Evolutionary conservation across 257 asterid species (phyloP), one percentile per base, ranked within the genome.

Genomic region (Solanum ossicruentum): DNA sequence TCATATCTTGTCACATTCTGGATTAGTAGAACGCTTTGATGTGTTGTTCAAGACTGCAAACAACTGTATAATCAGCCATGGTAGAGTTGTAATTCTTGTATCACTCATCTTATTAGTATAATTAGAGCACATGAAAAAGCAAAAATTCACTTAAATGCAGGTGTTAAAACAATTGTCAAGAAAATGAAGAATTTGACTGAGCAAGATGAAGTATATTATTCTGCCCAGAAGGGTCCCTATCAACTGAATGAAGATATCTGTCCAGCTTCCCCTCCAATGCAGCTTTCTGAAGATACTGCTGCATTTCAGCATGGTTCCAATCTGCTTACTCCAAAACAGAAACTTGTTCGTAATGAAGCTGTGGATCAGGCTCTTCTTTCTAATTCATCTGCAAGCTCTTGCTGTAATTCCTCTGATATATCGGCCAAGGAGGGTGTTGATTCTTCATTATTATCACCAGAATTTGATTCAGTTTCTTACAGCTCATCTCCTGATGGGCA

Each of bases 401-500:
- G 92, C 43, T 89, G 93, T 82, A 92, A 92, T 77, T 89, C 86
- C 83, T 95, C 91, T 3, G 91, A 87, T 52, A 69, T 72, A 41
- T 92, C 95, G 58, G 92, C 87, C 60, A 86, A 88, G 54, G 93
- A 83, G 83, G 91, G 89, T 84, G 93, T 92, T 56, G 89, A 91
- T 70, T 92, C 88, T 83, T 90, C 93, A 49, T 23, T 83, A 43
- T 21, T 88, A 84, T 94, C 93, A 36, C 91, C 97, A 3, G 98
- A 94, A 88, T 94, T 95, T 66, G 99, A 95, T 87, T 88, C 93
- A 13, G 99, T 93, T 72, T 88, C 95, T 47, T 92, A 56, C 47
- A 69, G 86, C 84, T 82, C 87, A 13, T 88, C 93, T 84, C 82
- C 88, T 28, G 26, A 61, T 66, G 91, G 80, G 56, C 83, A 79